Base-by-base conservation (phyloP, 495 filamentous ascomycete genomes). In the Penicillium macrosclerotiorum region DNA sequence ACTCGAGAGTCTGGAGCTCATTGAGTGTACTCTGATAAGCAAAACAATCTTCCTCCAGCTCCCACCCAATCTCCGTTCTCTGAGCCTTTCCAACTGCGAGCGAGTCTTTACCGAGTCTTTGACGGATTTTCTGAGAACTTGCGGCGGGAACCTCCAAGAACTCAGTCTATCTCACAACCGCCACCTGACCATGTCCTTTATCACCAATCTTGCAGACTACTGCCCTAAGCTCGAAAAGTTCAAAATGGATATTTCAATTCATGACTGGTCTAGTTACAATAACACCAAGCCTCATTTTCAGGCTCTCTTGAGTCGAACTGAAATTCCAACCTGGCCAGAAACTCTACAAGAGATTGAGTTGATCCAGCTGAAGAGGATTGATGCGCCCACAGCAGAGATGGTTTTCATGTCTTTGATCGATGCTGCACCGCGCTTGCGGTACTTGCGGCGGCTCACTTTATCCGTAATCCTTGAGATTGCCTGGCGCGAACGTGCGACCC, bases 341-440 rank as follows among this genome's bases (percentile, higher is more conserved):
- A 81, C 68, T 0, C 67, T 96, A 2, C 80, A 79, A 48, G 67
- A 72, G 3, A 74, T 96, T 20, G 86, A 94, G 54, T 67, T 96
- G 14, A 69, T 77, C 9, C 80, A 91, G 26, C 75, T 95, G 42
- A 79, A 86, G 13, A 84, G 87, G 59, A 90, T 84, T 82, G 67
- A 74, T 25, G 60, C 68, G 3, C 67, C 71, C 2, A 76, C 80
- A 3, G 89, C 86, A 1, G 78, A 88, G 47, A 76, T 75, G 17
- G 86, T 95, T 59, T 89, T 96, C 58, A 76, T 73, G 18, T 90
- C 85, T 14, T 71, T 96, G 2, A 73, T 89, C 4, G 73, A 89
- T 34, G 78, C 78, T 20, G 88, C 90, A 0, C 67, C 74, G 1
- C 64, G 68, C 0, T 68, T 95, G 5, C 76, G 64, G 0, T 66